phyloP scores from a whole-genome alignment of 306 rosid genomes.

The Trichosanthes truncata region DNA sequence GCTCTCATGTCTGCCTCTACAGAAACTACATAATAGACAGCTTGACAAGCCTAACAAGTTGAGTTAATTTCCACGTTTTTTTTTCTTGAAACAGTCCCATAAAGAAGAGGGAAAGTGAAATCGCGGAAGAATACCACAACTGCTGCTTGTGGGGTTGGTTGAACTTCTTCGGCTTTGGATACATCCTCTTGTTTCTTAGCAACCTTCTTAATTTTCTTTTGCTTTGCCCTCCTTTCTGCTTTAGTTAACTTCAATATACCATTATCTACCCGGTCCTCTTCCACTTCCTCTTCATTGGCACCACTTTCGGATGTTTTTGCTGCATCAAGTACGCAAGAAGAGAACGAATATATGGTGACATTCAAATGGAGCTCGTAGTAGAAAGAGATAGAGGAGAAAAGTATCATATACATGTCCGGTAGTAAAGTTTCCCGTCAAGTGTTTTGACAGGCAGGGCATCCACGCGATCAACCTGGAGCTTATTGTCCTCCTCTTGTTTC shows the following conservation, averaged over 20 bases:
- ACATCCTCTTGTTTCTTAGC: slow-evolving; percentile 60
- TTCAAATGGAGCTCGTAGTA: background rate
- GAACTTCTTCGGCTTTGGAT: slow-evolving; percentile 29
- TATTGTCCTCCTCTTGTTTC: slow-evolving; percentile 46
- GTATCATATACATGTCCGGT: slow-evolving; percentile 37
- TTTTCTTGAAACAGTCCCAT: background rate
- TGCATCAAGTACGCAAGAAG: slow-evolving; percentile 10
- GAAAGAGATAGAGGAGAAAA: background rate
- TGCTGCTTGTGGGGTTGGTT: slow-evolving; percentile 65
- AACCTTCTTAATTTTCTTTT: slow-evolving; percentile 60
- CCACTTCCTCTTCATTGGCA: slow-evolving; percentile 21
- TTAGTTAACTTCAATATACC: slow-evolving; percentile 58
- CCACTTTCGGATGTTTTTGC: slow-evolving; percentile 25
- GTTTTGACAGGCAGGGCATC: slow-evolving; percentile 91
- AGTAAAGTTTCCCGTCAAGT: slow-evolving; percentile 61
- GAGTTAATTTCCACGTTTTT: background rate
- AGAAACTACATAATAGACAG: background rate
- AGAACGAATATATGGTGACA: background rate
- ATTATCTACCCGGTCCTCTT: slow-evolving; percentile 22
- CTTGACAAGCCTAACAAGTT: background rate
- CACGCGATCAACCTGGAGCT: slow-evolving; percentile 60
- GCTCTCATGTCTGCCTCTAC: background rate
- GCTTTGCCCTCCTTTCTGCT: slow-evolving; percentile 80
- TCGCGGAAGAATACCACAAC: slow-evolving; percentile 46
- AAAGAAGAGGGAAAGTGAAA: slow-evolving; percentile 1